These are phyloP conservation scores for Fibroporia radiculosa DNA, from an alignment of 768 basidiomycete genomes.

Conservation along the genomic window DNA sequence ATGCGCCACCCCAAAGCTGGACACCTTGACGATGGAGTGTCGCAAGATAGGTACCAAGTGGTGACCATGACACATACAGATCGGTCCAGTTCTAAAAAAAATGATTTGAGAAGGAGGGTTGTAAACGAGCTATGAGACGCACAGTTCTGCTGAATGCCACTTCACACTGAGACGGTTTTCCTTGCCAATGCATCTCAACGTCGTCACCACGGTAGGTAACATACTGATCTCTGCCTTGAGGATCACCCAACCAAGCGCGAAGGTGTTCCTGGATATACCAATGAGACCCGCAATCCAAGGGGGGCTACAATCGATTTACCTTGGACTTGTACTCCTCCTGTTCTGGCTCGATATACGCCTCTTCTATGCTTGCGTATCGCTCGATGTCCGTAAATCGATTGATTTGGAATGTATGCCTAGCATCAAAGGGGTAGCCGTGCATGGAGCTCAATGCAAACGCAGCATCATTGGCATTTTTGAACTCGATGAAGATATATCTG, in stretches of 20 bases:
- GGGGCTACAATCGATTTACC: conserved; percentile 31
- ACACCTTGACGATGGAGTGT: conserved; percentile 95
- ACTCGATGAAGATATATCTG: conserved; percentile 82
- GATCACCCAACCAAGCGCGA: conserved; percentile 89
- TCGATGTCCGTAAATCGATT: conserved; percentile 91
- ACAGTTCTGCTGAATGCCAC: conserved; percentile 70
- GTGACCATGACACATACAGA: conserved; percentile 95
- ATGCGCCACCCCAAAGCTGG: conserved; percentile 89
- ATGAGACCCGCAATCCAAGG: neutral
- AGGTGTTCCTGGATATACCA: conserved; percentile 71
- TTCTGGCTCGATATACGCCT: conserved; percentile 70
- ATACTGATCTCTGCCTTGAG: conserved; percentile 91
- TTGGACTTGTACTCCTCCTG: conserved; percentile 66
- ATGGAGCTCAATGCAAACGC: conserved; percentile 56
- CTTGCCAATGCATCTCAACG: conserved; percentile 88
- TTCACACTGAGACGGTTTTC: conserved; percentile 82
- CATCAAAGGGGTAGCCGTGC: conserved; percentile 79
- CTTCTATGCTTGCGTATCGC: conserved; percentile 66
- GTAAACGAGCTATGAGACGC: conserved; percentile 22
- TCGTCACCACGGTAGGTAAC: conserved; percentile 90
- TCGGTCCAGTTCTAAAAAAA: conserved; percentile 83
- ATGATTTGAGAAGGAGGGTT: conserved; percentile 6
- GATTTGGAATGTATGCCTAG: conserved; percentile 76
- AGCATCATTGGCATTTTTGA: conserved; percentile 64
- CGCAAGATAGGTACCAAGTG: conserved; percentile 88